phyloP scores from a whole-genome alignment of 2,329 filamentous ascomycete genomes.

The Rhinocladiella mackenziei region DNA sequence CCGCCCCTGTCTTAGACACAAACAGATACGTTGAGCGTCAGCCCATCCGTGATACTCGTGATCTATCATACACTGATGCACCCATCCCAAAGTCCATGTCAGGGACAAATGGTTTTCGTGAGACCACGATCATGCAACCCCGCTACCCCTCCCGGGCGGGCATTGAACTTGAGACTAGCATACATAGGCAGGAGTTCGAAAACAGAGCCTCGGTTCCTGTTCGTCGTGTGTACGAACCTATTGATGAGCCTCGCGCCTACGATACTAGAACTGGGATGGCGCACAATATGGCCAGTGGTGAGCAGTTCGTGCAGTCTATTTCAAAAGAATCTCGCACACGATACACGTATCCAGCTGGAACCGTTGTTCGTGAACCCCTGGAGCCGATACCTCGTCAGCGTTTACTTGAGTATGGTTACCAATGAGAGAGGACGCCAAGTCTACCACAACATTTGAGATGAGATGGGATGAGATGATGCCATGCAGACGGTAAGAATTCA shows the following conservation, averaged over 20 bases:
- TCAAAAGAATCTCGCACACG: conserved; percentile 11
- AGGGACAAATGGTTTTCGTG: conserved; percentile 9
- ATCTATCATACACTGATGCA: conserved; percentile 5
- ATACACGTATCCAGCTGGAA: conserved; percentile 8
- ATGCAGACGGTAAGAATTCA: too few relatives aligned
- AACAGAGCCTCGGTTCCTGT: conserved; percentile 1
- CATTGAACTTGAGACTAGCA: conserved; percentile 4
- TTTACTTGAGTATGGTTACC: conserved; percentile 16
- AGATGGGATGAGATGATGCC: too few relatives aligned
- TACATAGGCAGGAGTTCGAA: conserved; percentile 1
- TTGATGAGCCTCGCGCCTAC: conserved; percentile 10
- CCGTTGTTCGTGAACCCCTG: conserved; percentile 12
- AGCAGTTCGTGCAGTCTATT: conserved; percentile 13
- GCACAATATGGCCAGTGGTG: conserved; percentile 7
- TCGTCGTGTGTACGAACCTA: conserved; percentile 13
- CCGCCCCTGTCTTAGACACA: conserved; percentile 5
- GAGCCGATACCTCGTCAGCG: conserved; percentile 12
- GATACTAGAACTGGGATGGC: conserved; percentile 9
- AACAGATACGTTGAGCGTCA: conserved; percentile 12
- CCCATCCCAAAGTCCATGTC: conserved; percentile 3
- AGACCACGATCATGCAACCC: conserved; percentile 3
- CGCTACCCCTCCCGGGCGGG: background rate
- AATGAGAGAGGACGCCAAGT: background rate
- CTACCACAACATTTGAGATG: too few relatives aligned
- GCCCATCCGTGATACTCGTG: conserved; percentile 10